A percentile compares a stretch with the other conserved stretches of the same genome.
These are phyloP conservation scores for Brassica balearica DNA, from an alignment of 441 rosid genomes.

Conservation along the genomic window DNA sequence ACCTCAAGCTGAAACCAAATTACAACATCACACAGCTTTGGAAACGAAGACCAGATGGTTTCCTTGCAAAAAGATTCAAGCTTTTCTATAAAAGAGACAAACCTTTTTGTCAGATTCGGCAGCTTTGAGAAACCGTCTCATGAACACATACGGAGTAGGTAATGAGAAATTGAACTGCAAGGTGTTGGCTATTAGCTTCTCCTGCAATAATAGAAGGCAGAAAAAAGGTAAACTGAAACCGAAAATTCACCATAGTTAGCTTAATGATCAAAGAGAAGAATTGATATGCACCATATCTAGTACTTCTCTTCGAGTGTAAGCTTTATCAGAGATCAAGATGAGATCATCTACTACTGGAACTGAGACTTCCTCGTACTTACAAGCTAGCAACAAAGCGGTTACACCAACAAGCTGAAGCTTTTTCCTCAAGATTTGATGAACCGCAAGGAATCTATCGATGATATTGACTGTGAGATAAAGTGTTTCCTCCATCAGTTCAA, in stretches of 20 bases:
- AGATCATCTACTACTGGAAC: constrained; percentile 96
- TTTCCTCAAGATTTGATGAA: constrained; percentile 70
- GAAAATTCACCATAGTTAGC: constrained; percentile 56
- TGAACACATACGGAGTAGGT: constrained; percentile 90
- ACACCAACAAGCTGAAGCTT: constrained; percentile 94
- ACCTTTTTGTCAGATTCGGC: constrained; percentile 86
- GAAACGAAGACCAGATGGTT: neutral
- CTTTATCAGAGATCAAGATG: constrained; percentile 87
- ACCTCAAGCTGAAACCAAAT: constrained; percentile 72
- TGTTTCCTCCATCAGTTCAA: constrained; percentile 95
- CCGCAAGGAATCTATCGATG: constrained; percentile 80
- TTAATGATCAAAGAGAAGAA: constrained; percentile 35
- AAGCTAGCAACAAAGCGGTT: constrained; percentile 90
- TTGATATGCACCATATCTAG: constrained; percentile 74
- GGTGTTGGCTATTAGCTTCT: constrained; percentile 74
- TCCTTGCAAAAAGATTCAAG: constrained; percentile 5
- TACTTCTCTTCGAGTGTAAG: constrained; percentile 82
- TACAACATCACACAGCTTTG: constrained; percentile 18
- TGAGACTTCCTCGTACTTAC: constrained; percentile 95
- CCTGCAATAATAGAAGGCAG: constrained; percentile 54
- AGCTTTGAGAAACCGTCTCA: constrained; percentile 89
- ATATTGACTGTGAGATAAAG: constrained; percentile 79
- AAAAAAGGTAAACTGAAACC: neutral
- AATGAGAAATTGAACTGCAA: constrained; percentile 80
- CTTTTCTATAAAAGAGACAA: constrained; percentile 28